phyloP scores from a whole-genome alignment of 2,329 filamentous ascomycete species.

The Fusarium avenaceum region DNA sequence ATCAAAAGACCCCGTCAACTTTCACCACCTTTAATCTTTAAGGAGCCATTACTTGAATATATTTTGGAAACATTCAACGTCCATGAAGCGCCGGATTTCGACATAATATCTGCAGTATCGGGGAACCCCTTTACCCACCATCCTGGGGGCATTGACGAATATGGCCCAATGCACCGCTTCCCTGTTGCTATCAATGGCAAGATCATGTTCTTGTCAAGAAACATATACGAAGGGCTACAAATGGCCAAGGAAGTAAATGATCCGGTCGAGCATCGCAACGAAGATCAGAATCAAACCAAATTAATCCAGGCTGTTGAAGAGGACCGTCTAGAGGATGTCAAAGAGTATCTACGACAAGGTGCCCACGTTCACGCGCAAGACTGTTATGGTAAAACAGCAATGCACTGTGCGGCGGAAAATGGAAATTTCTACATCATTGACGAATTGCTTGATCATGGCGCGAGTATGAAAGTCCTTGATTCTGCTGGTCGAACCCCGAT shows the following conservation, averaged over 20 bases:
- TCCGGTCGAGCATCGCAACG: neutral
- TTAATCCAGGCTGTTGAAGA: conserved; percentile 1
- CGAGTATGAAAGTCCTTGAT: conserved; percentile 1
- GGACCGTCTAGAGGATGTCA: neutral
- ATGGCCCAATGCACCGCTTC: conserved; percentile 1
- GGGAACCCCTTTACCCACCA: conserved; percentile 1
- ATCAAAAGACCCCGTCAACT: conserved; percentile 11
- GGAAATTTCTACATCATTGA: neutral
- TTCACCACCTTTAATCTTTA: neutral
- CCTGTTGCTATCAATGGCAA: conserved; percentile 9
- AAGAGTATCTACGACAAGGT: neutral
- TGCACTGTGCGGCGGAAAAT: conserved; percentile 6
- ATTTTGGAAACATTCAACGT: neutral
- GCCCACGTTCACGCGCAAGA: neutral
- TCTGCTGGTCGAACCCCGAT: neutral
- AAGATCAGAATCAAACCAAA: neutral
- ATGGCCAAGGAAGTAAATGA: conserved; percentile 5
- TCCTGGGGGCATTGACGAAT: neutral
- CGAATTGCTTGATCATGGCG: conserved; percentile 1
- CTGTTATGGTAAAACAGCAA: conserved; percentile 1
- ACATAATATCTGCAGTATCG: conserved; percentile 4
- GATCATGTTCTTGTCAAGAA: neutral
- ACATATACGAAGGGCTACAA: conserved; percentile 7
- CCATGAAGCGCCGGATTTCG: neutral
- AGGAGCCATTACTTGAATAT: neutral